Percentiles rank a stretch among this genome's conserved stretches.
Conservation (phyloP, 2,329 filamentous ascomycete genomes). For the Aureobasidium namibiae region DNA sequence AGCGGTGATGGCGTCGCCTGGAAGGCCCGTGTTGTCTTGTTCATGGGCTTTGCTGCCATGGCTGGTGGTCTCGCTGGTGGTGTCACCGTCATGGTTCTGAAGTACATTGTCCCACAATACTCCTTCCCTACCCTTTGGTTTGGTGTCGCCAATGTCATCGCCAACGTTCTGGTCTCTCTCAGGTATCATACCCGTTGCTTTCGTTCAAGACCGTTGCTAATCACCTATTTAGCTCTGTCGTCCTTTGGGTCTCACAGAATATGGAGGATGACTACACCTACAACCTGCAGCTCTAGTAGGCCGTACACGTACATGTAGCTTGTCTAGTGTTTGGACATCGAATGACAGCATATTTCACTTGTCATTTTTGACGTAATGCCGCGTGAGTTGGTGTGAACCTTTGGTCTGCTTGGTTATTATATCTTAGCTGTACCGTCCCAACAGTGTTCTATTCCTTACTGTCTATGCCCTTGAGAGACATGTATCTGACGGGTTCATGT, state of each 20-base stretch:
- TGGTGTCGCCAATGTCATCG: slow-evolving; percentile 57
- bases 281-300: slow-evolving; percentile 50
- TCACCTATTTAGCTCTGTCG: slow-evolving; percentile 43
- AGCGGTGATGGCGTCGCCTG: slow-evolving; percentile 59
- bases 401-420: no score
- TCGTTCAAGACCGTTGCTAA: not conserved
- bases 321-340: not conserved
- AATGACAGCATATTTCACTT: not conserved
- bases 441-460: no score
- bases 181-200: slow-evolving; percentile 41
- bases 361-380: not conserved
- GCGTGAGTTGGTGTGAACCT: not conserved
- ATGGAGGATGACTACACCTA: slow-evolving; percentile 68
- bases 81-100: slow-evolving; percentile 59
- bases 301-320: not conserved
- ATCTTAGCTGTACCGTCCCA: no score
- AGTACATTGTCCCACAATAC: slow-evolving; percentile 56
- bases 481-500: no score
- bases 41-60: slow-evolving; percentile 61
- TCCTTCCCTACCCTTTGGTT: slow-evolving; percentile 57
- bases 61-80: slow-evolving; percentile 59
- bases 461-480: no score
- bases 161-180: slow-evolving; percentile 58
- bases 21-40: slow-evolving; percentile 61
- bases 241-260: slow-evolving; percentile 63